Conservation (phyloP, 2,329 filamentous ascomycete species). For the Diaporthe ilicicola region DNA sequence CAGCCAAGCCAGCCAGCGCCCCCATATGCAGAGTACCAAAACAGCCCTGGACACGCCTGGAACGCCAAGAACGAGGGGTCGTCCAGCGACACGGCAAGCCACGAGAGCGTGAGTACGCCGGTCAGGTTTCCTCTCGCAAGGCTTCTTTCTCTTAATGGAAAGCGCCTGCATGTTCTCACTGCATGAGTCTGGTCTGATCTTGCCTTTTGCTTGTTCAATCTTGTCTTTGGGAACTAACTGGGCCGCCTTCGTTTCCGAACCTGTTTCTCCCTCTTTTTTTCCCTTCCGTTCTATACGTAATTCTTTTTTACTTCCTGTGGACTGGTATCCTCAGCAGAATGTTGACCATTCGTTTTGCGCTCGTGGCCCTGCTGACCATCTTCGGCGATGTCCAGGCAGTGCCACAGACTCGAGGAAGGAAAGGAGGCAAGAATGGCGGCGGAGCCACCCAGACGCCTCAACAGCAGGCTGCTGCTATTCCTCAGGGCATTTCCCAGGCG, state of each 20-base stretch:
- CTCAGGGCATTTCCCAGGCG: conserved; percentile 51
- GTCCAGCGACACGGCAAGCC: background rate
- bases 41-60: conserved; percentile 18
- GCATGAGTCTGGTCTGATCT: background rate
- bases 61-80: conserved; percentile 27
- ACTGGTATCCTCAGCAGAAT: conserved; percentile 33
- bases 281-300: conserved; percentile 20
- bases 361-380: conserved; percentile 32
- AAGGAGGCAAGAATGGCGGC: conserved; percentile 28
- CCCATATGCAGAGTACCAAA: background rate
- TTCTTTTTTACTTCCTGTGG: conserved; percentile 13
- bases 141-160: conserved; percentile 23
- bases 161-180: background rate
- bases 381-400: conserved; percentile 30
- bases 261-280: conserved; percentile 20
- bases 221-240: conserved; percentile 18
- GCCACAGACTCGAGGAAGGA: conserved; percentile 24
- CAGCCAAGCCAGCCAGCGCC: conserved; percentile 19
- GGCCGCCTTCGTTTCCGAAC: conserved; percentile 8
- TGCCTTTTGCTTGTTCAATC: conserved; percentile 7
- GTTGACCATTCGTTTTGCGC: conserved; percentile 36
- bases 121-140: background rate
- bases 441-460: conserved; percentile 38
- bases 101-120: background rate
- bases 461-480: conserved; percentile 41